Evolutionary conservation across 352 stramenopile species (phyloP).

Genomic region (Phytophthora europaea): DNA sequence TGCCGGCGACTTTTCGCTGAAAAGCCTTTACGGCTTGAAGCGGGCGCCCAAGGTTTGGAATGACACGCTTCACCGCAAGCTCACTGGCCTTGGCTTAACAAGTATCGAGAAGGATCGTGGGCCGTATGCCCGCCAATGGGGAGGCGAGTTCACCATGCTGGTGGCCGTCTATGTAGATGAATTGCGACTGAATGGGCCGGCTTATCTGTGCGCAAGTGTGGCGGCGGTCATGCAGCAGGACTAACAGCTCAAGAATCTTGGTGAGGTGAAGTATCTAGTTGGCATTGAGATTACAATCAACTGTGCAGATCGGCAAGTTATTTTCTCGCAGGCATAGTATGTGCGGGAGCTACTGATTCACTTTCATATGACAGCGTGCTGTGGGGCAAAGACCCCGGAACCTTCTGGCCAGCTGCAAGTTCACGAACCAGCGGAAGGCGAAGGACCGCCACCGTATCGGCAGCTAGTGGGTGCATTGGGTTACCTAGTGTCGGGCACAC

Average conservation of each 20-base stretch:
- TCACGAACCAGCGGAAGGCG: not conserved
- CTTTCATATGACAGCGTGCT: conserved; percentile 24
- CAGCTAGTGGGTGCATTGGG: conserved; percentile 15
- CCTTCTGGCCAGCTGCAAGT: conserved; percentile 7
- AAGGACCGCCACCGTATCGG: conserved; percentile 9
- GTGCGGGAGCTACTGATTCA: conserved; percentile 4
- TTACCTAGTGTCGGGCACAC: conserved; percentile 12
- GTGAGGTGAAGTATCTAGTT: conserved; percentile 14
- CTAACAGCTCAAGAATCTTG: conserved; percentile 16
- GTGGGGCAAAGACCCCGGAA: conserved; percentile 18
- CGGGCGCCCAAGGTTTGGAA: conserved; percentile 24
- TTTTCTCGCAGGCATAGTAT: conserved; percentile 9
- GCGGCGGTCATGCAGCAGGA: conserved; percentile 7
- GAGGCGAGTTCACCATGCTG: conserved; percentile 14
- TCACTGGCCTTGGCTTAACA: conserved; percentile 7
- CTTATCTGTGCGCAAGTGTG: conserved; percentile 11
- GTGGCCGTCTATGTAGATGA: conserved; percentile 17
- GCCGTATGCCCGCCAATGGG: conserved; percentile 12
- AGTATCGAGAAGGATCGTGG: conserved; percentile 18
- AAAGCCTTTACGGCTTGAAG: conserved; percentile 24
- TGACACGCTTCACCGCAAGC: conserved; percentile 9
- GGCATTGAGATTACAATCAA: conserved; percentile 19
- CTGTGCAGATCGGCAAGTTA: conserved; percentile 12
- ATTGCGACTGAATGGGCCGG: conserved; percentile 10
- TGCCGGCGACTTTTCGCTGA: not conserved